Evolutionary conservation across 768 basidiomycete species (phyloP).

Genomic region (Termitomyces sp.): DNA sequence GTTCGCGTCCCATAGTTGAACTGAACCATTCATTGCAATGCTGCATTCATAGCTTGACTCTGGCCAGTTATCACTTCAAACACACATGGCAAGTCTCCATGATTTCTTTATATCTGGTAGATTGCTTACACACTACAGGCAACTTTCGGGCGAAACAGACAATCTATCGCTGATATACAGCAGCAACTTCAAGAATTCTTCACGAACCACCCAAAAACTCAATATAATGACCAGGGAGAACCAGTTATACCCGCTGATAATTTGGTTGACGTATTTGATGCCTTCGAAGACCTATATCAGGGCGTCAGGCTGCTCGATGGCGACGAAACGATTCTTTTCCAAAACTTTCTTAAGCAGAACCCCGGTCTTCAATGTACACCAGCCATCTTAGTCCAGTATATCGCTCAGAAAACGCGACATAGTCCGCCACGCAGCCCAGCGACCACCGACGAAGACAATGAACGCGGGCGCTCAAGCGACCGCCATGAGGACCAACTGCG

Average conservation of each 20-base stretch:
- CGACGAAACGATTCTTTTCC: slow-evolving; percentile 59
- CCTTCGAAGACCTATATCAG: slow-evolving; percentile 55
- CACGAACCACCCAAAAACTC: slow-evolving; percentile 54
- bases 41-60: slow-evolving; percentile 13
- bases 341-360: slow-evolving; percentile 48
- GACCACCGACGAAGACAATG: slow-evolving; percentile 27
- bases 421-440: slow-evolving; percentile 36
- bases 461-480: slow-evolving; percentile 33
- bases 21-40: neutral
- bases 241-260: slow-evolving; percentile 65
- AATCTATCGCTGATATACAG: slow-evolving; percentile 70
- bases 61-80: neutral
- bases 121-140: slow-evolving; percentile 3
- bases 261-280: slow-evolving; percentile 65
- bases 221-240: slow-evolving; percentile 52
- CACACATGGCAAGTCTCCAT: slow-evolving; percentile 10
- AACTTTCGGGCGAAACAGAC: slow-evolving; percentile 55
- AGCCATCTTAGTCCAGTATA: slow-evolving; percentile 54
- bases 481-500: slow-evolving; percentile 31
- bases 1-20: neutral
- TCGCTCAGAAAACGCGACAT: slow-evolving; percentile 55
- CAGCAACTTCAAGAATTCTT: slow-evolving; percentile 66
- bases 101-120: neutral
- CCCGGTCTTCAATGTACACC: slow-evolving; percentile 69
- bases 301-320: slow-evolving; percentile 59